Base-by-base conservation (phyloP, 306 rosid species). In the Carpinus fangiana region DNA sequence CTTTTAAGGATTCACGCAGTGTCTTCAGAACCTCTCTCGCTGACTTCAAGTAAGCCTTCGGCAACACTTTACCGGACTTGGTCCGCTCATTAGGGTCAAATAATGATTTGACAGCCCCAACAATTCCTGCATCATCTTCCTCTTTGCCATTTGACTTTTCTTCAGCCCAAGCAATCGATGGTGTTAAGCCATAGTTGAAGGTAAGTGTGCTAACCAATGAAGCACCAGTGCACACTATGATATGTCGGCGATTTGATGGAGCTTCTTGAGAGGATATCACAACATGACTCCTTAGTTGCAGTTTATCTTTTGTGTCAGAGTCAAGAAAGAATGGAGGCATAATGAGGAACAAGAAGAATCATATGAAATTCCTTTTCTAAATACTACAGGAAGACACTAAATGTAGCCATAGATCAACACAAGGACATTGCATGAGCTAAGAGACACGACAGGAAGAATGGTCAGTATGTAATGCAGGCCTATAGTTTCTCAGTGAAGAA, bases 21-120 rank as follows among this genome's bases (percentile, higher is more conserved):
- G 93, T 90, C 85, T 87, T 94, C 88, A 92, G 93, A 28, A 94
- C 87, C 78, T 89, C 97, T 79, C 86, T 86, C 45, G 95, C 98
- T 4, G 97, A 89, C 76, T 90, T 87, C 56, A 95, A 76, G 91
- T 89, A 95, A 67, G 92, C 97, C 86, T 91, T 95, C 38, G 98
- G 96, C 78, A 95, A 86, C 76, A 87, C 87, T 82, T 84, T 95
- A 52, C 99, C 99, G 0, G 88, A 83, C 86, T 90, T 90, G 0
- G 98, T 90, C 81, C 78, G 86, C 66, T 90, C 92, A 56, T 87
- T 87, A 31, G 97, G 90, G 66, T 91, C 97, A 76, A 93, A 83
- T 60, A 95, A 82, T 12, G 97, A 84, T 75, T 84, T 81, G n/a
- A 93, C 47, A 28, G 90, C 83, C 55, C 92, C 97, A n/a, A 90